Evolutionary conservation across 108 stramenopile genomes (phyloP), one percentile per base, ranked within the genome.

Genomic region (Cyclostephanos tholiformis): DNA sequence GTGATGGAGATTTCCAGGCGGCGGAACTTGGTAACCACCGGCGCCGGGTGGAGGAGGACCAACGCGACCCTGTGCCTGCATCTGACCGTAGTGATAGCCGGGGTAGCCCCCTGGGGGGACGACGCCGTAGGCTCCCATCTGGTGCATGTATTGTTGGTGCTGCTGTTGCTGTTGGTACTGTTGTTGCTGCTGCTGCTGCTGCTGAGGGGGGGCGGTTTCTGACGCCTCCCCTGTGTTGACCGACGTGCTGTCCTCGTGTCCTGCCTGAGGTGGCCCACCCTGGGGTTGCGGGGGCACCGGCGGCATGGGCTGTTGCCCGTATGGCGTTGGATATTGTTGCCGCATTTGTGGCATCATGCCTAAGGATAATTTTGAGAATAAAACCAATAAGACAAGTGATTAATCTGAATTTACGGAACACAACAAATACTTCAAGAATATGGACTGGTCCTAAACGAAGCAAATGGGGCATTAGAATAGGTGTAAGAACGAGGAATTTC

Each of bases 291-390:
- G 72, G 44, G 23, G 72, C 30, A 5, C 58, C 46, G 61, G 65
- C 73, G 61, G 64, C 43, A 58, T 61, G 22, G 76, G 79, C 36
- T 80, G 87, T 59, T 70, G 80, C 61, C 74, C 76, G 22, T 74
- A 84, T 19, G 87, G 86, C 30, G 79, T 74, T 39, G 71, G 64
- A 63, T 84, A 81, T 46, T 68, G 83, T 48, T 80, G 72, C 14
- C 53, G 75, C 85, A 88, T 86, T 30, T 81, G 83, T 0, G 75
- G 82, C 85, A 93, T 86, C 89, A 92, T 92, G 12, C 86, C 91
- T 92, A n/a, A n/a, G n/a, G n/a, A n/a, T n/a, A n/a, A n/a, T n/a
- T n/a, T n/a, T n/a, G n/a, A n/a, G n/a, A n/a, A n/a, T n/a, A n/a
- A n/a, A n/a, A n/a, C n/a, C n/a, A n/a, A n/a, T n/a, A n/a, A n/a